Conservation (phyloP, 805 yeast genomes). For the Helenozyma baotianmanensis region DNA sequence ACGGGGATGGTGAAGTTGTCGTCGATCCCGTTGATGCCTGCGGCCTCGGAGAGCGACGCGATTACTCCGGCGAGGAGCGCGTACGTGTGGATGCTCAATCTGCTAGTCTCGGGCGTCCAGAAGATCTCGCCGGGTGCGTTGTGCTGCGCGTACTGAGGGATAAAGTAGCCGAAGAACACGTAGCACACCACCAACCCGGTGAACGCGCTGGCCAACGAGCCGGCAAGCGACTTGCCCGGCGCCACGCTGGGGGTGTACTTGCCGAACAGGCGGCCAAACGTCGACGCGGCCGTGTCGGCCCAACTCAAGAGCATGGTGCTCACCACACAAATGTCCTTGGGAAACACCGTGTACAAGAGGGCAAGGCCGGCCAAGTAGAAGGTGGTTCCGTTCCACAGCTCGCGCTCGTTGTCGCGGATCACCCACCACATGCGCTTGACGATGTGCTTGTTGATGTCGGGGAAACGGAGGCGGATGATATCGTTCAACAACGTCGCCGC, state of each 20-base stretch:
- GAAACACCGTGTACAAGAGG: slow-evolving; percentile 62
- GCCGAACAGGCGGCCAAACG: slow-evolving; percentile 85
- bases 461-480: slow-evolving; percentile 56
- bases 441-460: slow-evolving; percentile 60
- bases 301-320: slow-evolving; percentile 81
- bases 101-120: slow-evolving; percentile 63
- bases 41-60: slow-evolving; percentile 83
- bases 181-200: slow-evolving; percentile 67
- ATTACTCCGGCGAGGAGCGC: slow-evolving; percentile 69
- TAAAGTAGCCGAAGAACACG: slow-evolving; percentile 65
- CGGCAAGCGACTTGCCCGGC: slow-evolving; percentile 79
- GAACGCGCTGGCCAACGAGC: slow-evolving; percentile 79
- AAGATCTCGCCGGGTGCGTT: slow-evolving; percentile 54
- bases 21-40: slow-evolving; percentile 72
- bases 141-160: slow-evolving; percentile 53
- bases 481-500: slow-evolving; percentile 59
- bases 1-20: slow-evolving; percentile 95
- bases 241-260: slow-evolving; percentile 75
- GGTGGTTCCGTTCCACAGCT: slow-evolving; percentile 73
- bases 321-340: slow-evolving; percentile 78
- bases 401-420: slow-evolving; percentile 79
- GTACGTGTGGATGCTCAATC: slow-evolving; percentile 46
- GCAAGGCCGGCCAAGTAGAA: slow-evolving; percentile 82
- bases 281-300: slow-evolving; percentile 97
- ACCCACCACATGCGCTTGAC: slow-evolving; percentile 69